A percentile compares a stretch with the other conserved stretches of the same genome.
These are phyloP conservation scores for Pseudonitzschia delicatissima DNA, from an alignment of 108 stramenopile genomes.

Conservation along the genomic window DNA sequence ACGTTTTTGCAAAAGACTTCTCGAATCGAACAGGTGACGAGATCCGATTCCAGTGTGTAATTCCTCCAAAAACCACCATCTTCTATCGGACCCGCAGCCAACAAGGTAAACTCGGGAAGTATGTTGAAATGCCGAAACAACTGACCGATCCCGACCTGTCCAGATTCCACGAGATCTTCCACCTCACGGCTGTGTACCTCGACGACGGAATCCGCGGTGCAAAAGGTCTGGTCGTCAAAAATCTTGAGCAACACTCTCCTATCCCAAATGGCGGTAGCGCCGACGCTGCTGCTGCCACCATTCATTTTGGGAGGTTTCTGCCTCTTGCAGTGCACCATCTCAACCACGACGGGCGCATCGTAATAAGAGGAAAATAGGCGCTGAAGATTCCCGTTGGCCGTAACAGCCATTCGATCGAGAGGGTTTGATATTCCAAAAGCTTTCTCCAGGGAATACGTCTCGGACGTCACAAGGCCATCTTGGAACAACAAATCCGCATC, in stretches of 20 bases:
- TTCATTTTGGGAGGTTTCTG: constrained; percentile 8
- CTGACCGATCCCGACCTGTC: constrained; percentile 74
- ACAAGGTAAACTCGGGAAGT: constrained; percentile 66
- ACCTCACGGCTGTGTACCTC: constrained; percentile 48
- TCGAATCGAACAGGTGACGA: constrained; percentile 34
- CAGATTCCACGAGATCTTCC: constrained; percentile 57
- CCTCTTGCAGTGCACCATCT: constrained; percentile 52
- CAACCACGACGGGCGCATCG: constrained; percentile 75
- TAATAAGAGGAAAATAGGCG: constrained; percentile 80
- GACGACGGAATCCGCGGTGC: constrained; percentile 67
- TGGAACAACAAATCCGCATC: constrained; percentile 24
- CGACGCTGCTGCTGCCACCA: background rate
- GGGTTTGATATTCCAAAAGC: constrained; percentile 45
- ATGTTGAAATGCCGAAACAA: constrained; percentile 74
- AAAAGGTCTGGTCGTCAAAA: constrained; percentile 47
- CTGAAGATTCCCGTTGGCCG: constrained; percentile 83
- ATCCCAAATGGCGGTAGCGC: constrained; percentile 20
- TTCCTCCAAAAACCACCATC: constrained; percentile 45
- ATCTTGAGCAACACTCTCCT: constrained; percentile 23
- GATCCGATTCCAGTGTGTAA: constrained; percentile 34
- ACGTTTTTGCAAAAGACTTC: constrained; percentile 34
- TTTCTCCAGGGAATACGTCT: constrained; percentile 19
- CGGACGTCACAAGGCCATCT: constrained; percentile 36
- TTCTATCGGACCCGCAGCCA: constrained; percentile 52
- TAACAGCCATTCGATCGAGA: constrained; percentile 79